Evolutionary conservation across 768 basidiomycete genomes (phyloP), one percentile per base, ranked within the genome.

Genomic region (Kwoniella bestiolae): DNA sequence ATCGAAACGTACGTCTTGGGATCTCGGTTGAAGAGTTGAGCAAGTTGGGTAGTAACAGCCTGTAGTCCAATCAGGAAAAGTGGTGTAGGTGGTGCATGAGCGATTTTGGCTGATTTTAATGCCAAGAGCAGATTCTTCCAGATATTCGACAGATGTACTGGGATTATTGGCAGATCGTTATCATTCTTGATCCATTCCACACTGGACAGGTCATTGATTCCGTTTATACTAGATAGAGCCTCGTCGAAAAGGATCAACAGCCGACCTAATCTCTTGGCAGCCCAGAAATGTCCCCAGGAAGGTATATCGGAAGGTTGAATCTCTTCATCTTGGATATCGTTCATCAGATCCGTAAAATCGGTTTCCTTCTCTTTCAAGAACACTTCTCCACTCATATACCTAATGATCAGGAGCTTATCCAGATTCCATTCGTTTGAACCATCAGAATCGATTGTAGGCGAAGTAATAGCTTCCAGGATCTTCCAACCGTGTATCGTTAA

Each of bases 391-490:
- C 49, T 58, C 52, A 80, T 65, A 56, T 73, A 80, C 31, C 66
- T 63, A 26, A 57, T 16, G 16, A 58, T 65, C 3, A 79, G 65
- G 11, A 80, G 58, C 6, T 62, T 59, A 59, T 77, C 73, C 12
- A 80, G 63, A 12, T 58, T 56, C 75, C 75, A 75, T 7, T 28
- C 29, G 0, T 51, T 16, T 25, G 8, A 8, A 41, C 8, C 8
- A 23, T 47, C 26, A 16, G 57, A 26, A 9, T 56, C 44, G 3
- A 25, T 14, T 5, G 49, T 23, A 18, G 62, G 28, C 5, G 60
- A 41, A 29, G 77, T 75, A 50, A 80, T 71, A 9, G 79, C 77
- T 5, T 57, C 56, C 28, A 80, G 51, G 8, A 78, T 74, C 5
- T 59, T 35, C 78, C 76, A 79, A 1, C 71, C 72, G 38, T 74